Percentiles rank a stretch among this genome's conserved stretches.
Evolutionary conservation across 2,329 filamentous ascomycete species (phyloP).

Genomic region (Thelonectria blattea): DNA sequence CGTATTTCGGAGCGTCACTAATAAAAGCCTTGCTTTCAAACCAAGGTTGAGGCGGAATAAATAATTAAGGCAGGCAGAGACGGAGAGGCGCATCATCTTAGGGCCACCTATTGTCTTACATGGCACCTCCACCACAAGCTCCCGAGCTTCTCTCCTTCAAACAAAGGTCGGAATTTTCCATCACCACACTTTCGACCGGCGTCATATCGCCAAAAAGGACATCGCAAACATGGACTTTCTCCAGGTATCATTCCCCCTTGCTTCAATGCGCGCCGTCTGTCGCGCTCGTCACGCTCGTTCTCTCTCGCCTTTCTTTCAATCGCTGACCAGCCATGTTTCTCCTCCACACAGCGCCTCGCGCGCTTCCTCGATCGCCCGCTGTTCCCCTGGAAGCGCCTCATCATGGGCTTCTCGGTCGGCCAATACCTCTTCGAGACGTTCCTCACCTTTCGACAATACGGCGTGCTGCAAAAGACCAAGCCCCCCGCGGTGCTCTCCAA

Average conservation of each 20-base stretch:
- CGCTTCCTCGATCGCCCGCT: conserved; percentile 86
- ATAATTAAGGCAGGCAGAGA: too few relatives aligned
- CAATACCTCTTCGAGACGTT: conserved; percentile 92
- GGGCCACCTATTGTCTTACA: conserved; percentile 5
- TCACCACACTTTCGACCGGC: conserved; percentile 11
- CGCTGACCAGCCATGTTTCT: conserved; percentile 24
- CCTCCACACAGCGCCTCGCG: conserved; percentile 69
- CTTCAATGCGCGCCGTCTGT: neutral
- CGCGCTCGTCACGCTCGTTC: too few relatives aligned
- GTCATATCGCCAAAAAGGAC: conserved; percentile 23
- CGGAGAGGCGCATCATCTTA: neutral
- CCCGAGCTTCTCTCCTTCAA: neutral
- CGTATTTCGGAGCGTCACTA: neutral
- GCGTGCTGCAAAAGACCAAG: conserved; percentile 77
- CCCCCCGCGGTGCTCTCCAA: conserved; percentile 86
- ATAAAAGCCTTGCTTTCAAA: neutral
- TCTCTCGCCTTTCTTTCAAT: conserved; percentile 1
- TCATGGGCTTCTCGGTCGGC: conserved; percentile 90
- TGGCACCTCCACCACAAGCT: neutral
- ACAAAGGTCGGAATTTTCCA: neutral
- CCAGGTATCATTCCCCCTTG: conserved; percentile 43
- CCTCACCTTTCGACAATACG: conserved; percentile 88
- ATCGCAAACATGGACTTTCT: conserved; percentile 53
- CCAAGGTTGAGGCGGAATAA: too few relatives aligned
- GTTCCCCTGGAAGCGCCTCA: conserved; percentile 97